These are phyloP conservation scores for Plasmodium billcollinsi DNA, from an alignment of 169 alveolate species.

Conservation along the genomic window DNA sequence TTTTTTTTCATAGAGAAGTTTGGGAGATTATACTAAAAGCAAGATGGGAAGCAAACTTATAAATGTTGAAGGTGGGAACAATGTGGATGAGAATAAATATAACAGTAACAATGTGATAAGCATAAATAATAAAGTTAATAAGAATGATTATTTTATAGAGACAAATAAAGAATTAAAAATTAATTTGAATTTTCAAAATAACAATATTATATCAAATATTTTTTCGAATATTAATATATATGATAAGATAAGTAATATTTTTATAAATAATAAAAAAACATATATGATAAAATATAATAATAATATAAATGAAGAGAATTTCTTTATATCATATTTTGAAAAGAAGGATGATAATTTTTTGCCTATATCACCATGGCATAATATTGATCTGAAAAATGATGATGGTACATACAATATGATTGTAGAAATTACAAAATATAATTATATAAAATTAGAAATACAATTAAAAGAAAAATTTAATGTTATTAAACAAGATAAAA, in stretches of 20 bases:
- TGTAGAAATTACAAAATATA: conserved; percentile 60
- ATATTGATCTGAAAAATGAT: conserved; percentile 41
- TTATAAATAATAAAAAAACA: conserved; percentile 25
- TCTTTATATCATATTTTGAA: conserved; percentile 40
- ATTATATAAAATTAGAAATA: conserved; percentile 61
- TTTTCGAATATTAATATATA: conserved; percentile 56
- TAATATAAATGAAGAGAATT: conserved; percentile 41
- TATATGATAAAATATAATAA: conserved; percentile 63
- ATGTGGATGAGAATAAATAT: not conserved
- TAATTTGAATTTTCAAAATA: conserved; percentile 50
- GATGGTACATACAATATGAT: conserved; percentile 70
- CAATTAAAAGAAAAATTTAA: conserved; percentile 53
- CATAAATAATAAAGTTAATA: not conserved
- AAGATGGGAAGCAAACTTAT: conserved; percentile 21
- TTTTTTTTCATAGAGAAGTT: conserved; percentile 11
- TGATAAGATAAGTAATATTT: conserved; percentile 31
- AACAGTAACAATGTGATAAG: too few species aligned
- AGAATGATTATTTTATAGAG: conserved; percentile 31
- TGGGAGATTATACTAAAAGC: not conserved
- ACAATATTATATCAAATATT: conserved; percentile 60
- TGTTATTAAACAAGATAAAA: conserved; percentile 68
- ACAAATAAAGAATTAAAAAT: conserved; percentile 65
- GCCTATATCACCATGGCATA: conserved; percentile 70
- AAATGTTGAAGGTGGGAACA: conserved; percentile 4
- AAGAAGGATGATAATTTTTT: conserved; percentile 30